Base-by-base conservation (phyloP, 192 early-diverging fungal genomes). In the Umbelopsis sp. region DNA sequence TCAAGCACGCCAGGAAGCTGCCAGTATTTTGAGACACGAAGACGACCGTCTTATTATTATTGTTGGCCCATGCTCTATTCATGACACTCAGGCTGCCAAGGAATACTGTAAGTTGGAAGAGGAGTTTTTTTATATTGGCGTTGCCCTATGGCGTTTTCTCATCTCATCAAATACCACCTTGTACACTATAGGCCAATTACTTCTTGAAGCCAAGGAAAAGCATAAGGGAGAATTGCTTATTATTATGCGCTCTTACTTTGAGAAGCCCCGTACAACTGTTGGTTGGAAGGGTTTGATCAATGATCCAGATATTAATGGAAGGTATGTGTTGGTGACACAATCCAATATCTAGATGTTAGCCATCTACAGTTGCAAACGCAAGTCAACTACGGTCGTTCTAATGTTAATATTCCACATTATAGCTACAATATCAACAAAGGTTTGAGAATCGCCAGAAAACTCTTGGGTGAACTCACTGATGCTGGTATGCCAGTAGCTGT, bases 161-260 rank as follows among this genome's bases (percentile, higher is more conserved):
- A 54, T 25, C 1, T 54, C 22, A 21, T 22, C 14, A 54, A 54
- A 25, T 1, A 32, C 17, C 11, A 14, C 7, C 29, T 62, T 34
- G 14, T 59, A 12, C 5, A 16, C 17, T 32, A 22, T 44, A 69
- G 62, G 69, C 41, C 67, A 66, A 29, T 24, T 45, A 9, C 67
- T 74, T 24, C 51, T 89, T 68, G 72, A 69, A 26, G 70, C 85
- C 45, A 88, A 87, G 1, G 92, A 92, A 45, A 81, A 83, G 65
- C 81, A 89, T 69, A 81, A 88, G 66, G 89, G 88, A 53, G 94
- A 96, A 17, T 76, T 98, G 65, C 78, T 91, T 44, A 92, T 98
- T 70, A 85, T 98, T 65, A 98, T 98, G 97, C 88, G 97, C 36
- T 89, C 92, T 71, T 98, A 98, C 89, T 97, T 98, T 91, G 97